phyloP scores from a whole-genome alignment of 176 grass and related monocot species.

The Phragmites australis region DNA sequence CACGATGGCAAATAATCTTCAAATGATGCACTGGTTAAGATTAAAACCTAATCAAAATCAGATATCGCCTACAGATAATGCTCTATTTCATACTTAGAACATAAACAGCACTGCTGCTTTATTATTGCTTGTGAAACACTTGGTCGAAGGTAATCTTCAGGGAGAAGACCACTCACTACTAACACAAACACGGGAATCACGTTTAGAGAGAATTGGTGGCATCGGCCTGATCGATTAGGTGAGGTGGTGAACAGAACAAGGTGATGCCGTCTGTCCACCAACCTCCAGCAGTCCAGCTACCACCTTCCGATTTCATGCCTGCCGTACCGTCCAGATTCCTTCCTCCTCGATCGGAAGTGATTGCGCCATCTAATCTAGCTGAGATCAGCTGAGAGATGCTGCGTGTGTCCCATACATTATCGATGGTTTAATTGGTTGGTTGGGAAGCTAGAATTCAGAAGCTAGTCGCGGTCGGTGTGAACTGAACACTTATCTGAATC shows the following conservation, averaged over 20 bases:
- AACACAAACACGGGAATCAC: constrained; percentile 2
- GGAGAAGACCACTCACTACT: background rate
- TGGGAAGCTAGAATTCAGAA: background rate
- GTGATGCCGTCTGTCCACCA: constrained; percentile 57
- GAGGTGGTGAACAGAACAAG: constrained; percentile 6
- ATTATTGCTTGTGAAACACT: background rate
- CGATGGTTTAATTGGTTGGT: background rate
- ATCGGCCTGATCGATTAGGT: constrained; percentile 9
- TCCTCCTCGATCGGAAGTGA: background rate
- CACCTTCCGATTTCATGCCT: constrained; percentile 35
- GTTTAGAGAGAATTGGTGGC: background rate
- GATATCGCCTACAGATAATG: background rate
- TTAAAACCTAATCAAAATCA: background rate
- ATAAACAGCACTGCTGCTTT: background rate
- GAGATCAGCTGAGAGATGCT: background rate
- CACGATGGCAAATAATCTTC: background rate
- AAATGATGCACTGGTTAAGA: background rate
- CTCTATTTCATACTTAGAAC: background rate
- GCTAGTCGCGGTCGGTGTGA: background rate
- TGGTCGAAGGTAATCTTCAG: background rate
- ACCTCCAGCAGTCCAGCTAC: constrained; percentile 76
- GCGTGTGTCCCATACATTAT: background rate
- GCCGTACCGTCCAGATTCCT: constrained; percentile 29
- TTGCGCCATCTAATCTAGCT: background rate
- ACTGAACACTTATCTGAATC: background rate